Base-by-base conservation (phyloP, 75 land plant genomes). In the Isoetes taiwanensis region DNA sequence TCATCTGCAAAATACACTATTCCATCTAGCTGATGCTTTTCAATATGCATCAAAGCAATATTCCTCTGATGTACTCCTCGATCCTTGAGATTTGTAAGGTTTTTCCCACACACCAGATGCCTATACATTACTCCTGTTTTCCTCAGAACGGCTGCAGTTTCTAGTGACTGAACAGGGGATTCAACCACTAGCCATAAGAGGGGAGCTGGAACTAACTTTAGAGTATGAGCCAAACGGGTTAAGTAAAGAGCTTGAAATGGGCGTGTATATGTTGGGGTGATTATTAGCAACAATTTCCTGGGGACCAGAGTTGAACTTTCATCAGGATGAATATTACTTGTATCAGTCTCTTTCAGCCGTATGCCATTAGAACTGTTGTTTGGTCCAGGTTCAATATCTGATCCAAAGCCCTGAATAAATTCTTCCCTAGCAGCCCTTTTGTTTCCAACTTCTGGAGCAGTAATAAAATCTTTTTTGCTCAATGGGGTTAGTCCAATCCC, bases 1-100 rank as follows among this genome's bases (percentile, higher is more conserved):
- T 87, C 90, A 28, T 82, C 98, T 0, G 95, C 98, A 38, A 93
- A 93, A 59, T 93, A 89, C 24, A 93, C 83, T 34, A 93, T 77
- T 37, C 98, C 98, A 57, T 84, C 80, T 1, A 93, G 76, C 60
- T 65, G 69, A 69, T 87, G 98, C 25, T 59, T 59, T 53, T 87
- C 80, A 33, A 93, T 87, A 66, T 83, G 95, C 25, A 58, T 71
- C 9, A 93, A 62, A 4, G 98, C 98, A 0, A 61, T 43, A 43
- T 93, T 87, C 53, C 98, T 61, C 72, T 81, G 95, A 61, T 87
- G 78, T 12, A 72, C 79, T 5, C 84, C 78, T 26, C 93, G 77
- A 39, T 84, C 97, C 64, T 83, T 81, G 0, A 73, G 41, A 28
- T 93, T 72, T 3, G 85, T 79, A 23, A 69, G 58, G 58, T 93